phyloP scores from a whole-genome alignment of 176 grass and related monocot species.

The Pharus latifolius region DNA sequence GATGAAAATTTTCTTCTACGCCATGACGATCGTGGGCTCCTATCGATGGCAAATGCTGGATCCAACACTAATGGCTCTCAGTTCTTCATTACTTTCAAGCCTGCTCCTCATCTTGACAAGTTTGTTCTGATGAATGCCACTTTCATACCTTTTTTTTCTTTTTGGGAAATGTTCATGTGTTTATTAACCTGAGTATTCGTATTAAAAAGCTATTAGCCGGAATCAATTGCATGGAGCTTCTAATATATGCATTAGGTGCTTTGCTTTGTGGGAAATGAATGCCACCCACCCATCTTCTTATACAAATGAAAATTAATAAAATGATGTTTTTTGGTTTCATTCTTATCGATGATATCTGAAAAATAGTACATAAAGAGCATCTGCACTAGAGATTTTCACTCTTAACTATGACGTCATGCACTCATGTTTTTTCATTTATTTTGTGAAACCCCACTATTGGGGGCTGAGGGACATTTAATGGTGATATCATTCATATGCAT shows the following conservation, averaged over 20 bases:
- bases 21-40: conserved; percentile 75
- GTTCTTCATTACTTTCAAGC: conserved; percentile 93
- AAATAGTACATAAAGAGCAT: too few relatives aligned
- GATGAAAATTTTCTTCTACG: conserved; percentile 72
- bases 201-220: not conserved
- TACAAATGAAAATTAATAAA: not conserved
- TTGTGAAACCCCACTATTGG: too few relatives aligned
- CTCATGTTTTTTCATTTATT: too few relatives aligned
- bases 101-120: conserved; percentile 78
- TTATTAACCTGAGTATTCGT: not conserved
- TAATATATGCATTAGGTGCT: not conserved
- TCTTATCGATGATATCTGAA: too few relatives aligned
- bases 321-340: too few relatives aligned
- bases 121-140: conserved; percentile 24
- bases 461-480: too few relatives aligned
- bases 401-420: too few relatives aligned
- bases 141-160: too few relatives aligned
- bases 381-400: too few relatives aligned
- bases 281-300: not conserved
- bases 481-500: too few relatives aligned
- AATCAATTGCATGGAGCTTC: not conserved
- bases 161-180: not conserved
- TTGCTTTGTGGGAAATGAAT: not conserved
- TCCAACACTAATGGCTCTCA: conserved; percentile 70
- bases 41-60: conserved; percentile 88